Evolutionary conservation across 169 alveolate species (phyloP), one percentile per base, ranked within the genome.

Genomic region (Toxoplasma gondii): DNA sequence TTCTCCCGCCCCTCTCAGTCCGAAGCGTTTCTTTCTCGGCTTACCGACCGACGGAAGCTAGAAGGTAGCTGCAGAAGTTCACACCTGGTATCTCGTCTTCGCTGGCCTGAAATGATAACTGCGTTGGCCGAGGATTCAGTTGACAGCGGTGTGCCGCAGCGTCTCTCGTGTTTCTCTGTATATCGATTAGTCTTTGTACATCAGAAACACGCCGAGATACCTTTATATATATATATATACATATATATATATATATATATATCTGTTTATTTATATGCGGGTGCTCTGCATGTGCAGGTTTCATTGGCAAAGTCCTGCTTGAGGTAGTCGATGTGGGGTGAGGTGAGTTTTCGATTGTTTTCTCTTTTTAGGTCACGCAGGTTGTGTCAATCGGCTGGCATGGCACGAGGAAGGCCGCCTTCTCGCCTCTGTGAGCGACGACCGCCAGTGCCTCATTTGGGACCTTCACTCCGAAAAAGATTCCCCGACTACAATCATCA

Each of bases 341-440:
- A n/a, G n/a, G n/a, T n/a, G n/a, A n/a, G n/a, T n/a, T n/a, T n/a
- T n/a, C n/a, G n/a, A n/a, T n/a, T n/a, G n/a, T n/a, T n/a, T n/a
- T 53, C 19, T 53, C 5, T 64, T 64, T 19, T 7, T 19, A 84
- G 97, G 96, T 16, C 97, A 96, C 67, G 45, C 43, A 9, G 96
- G 96, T 44, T 93, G 96, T 69, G 97, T 96, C 10, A 96, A 96
- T 80, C 94, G 97, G 41, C 93, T 96, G 53, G 80, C 92, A 43
- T 96, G 97, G 97, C 96, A 96, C 91, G 94, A 74, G 1, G 92
- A 93, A 41, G 96, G 95, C 22, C 36, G 91, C 36, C 84, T 93
- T 69, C 93, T 96, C 80, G 97, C 97, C 36, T 95, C 97, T 43
- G 96, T 91, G 49, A 94, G 97, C 67, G 96, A 94, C 95, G 97